Percentiles rank a stretch among this genome's conserved stretches.
These are phyloP conservation scores for Aspergillus ustus DNA, from an alignment of 2,329 filamentous ascomycete genomes.

Conservation along the genomic window DNA sequence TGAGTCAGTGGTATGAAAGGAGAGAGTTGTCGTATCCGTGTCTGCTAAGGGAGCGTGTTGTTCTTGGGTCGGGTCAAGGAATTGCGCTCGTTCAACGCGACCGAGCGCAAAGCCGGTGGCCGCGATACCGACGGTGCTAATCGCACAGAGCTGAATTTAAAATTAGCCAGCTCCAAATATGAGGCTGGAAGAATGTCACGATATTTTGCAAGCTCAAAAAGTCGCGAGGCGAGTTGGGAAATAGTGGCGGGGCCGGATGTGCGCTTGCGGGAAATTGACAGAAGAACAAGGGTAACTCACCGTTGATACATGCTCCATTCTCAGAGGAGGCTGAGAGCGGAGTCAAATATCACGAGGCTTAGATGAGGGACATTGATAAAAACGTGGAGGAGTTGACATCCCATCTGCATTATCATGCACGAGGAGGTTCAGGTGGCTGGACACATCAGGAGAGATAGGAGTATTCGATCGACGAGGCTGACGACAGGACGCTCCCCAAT, in stretches of 20 bases:
- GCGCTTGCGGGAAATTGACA: not conserved
- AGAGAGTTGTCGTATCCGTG: conserved; percentile 19
- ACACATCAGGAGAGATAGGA: conserved; percentile 23
- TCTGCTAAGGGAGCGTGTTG: conserved; percentile 24
- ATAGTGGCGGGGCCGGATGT: not conserved
- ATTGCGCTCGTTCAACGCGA: conserved; percentile 48
- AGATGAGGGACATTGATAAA: conserved; percentile 37
- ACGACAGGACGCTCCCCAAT: not conserved
- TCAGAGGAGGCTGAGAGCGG: conserved; percentile 36
- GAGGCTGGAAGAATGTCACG: not conserved
- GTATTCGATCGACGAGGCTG: conserved; percentile 4
- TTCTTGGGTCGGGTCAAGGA: conserved; percentile 34
- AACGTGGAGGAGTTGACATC: conserved; percentile 36
- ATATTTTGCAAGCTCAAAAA: not conserved
- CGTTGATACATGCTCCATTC: conserved; percentile 49
- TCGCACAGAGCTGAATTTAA: conserved; percentile 60
- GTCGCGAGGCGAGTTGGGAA: not conserved
- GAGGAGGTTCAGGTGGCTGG: conserved; percentile 24
- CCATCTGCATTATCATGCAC: conserved; percentile 37
- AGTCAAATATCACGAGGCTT: conserved; percentile 38
- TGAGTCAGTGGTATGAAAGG: conserved; percentile 22
- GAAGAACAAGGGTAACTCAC: conserved; percentile 31
- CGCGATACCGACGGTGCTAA: conserved; percentile 66
- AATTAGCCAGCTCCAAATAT: not conserved
- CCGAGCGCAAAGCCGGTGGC: conserved; percentile 63